These are phyloP conservation scores for Henckelia pumila DNA, from an alignment of 257 asterid genomes.

Conservation along the genomic window DNA sequence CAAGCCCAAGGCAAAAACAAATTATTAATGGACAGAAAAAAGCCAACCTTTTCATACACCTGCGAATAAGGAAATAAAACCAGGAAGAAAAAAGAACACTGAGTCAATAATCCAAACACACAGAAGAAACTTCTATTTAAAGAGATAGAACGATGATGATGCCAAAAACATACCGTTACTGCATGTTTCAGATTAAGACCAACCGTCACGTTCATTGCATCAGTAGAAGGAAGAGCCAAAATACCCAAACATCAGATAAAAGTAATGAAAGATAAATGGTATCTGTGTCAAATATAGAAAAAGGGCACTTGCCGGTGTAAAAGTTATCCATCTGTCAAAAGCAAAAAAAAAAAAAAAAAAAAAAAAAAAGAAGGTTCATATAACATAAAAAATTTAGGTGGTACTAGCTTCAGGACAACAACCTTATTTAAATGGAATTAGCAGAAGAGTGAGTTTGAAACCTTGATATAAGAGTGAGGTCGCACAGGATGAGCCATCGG, in stretches of 20 bases:
- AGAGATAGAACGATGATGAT: slow-evolving; percentile 13
- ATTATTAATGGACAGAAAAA: slow-evolving; percentile 16
- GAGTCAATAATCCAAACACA: slow-evolving; percentile 19
- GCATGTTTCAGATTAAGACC: slow-evolving; percentile 38
- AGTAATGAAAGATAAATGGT: not conserved
- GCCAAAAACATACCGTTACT: slow-evolving; percentile 60
- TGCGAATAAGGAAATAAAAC: slow-evolving; percentile 33
- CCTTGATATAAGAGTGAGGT: slow-evolving; percentile 84
- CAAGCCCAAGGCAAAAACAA: slow-evolving; percentile 9
- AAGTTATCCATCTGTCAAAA: slow-evolving; percentile 78
- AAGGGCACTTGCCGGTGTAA: slow-evolving; percentile 63
- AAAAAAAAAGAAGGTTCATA: too few relatives aligned
- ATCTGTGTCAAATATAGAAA: slow-evolving; percentile 9
- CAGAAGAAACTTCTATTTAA: slow-evolving; percentile 21
- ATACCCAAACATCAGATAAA: slow-evolving; percentile 24
- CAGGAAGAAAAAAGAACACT: slow-evolving; percentile 27
- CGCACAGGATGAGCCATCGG: slow-evolving; percentile 94
- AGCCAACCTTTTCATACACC: slow-evolving; percentile 73
- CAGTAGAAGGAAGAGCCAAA: slow-evolving; percentile 28
- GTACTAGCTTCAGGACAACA: not conserved
- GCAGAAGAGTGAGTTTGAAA: slow-evolving; percentile 25
- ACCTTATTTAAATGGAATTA: slow-evolving; percentile 3
- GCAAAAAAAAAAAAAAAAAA: slow-evolving; percentile 26
- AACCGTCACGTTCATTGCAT: slow-evolving; percentile 34
- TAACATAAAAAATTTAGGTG: slow-evolving; percentile 1